phyloP scores from a whole-genome alignment of 768 basidiomycete genomes.

The Asterophora parasitica region DNA sequence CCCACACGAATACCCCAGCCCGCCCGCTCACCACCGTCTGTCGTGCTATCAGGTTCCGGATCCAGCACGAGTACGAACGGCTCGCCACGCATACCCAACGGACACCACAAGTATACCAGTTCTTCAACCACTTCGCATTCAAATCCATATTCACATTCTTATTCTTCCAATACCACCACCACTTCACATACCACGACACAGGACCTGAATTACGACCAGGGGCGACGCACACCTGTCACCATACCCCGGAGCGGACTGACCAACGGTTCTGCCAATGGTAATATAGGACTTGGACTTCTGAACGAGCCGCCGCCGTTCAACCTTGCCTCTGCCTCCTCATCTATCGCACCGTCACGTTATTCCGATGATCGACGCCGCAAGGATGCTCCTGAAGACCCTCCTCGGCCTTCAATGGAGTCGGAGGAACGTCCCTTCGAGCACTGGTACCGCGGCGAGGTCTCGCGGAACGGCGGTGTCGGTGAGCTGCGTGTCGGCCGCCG shows the following conservation, averaged over 20 bases:
- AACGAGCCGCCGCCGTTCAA: slow-evolving; percentile 64
- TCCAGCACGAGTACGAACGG: slow-evolving; percentile 13
- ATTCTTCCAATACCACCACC: neutral
- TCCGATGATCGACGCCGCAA: slow-evolving; percentile 17
- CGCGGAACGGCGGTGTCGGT: slow-evolving; percentile 85
- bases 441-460: slow-evolving; percentile 86
- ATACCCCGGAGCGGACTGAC: neutral
- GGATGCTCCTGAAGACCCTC: slow-evolving; percentile 30
- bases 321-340: slow-evolving; percentile 41
- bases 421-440: slow-evolving; percentile 84
- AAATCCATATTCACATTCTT: no score
- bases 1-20: slow-evolving; percentile 52
- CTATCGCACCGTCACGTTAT: slow-evolving; percentile 32
- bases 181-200: slow-evolving; percentile 9
- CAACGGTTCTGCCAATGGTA: slow-evolving; percentile 9
- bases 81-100: slow-evolving; percentile 14
- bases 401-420: slow-evolving; percentile 64
- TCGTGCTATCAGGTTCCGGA: slow-evolving; percentile 13
- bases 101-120: slow-evolving; percentile 17
- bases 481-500: slow-evolving; percentile 70
- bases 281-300: slow-evolving; percentile 39
- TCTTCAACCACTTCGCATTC: no score
- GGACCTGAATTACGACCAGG: slow-evolving; percentile 1
- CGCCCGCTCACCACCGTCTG: slow-evolving; percentile 25
- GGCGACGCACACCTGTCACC: slow-evolving; percentile 4